Percentiles rank a stretch among this genome's conserved stretches.
These are phyloP conservation scores for Yamadazyma kanchanaburiensis DNA, from an alignment of 1,139 yeast species.

Conservation along the genomic window DNA sequence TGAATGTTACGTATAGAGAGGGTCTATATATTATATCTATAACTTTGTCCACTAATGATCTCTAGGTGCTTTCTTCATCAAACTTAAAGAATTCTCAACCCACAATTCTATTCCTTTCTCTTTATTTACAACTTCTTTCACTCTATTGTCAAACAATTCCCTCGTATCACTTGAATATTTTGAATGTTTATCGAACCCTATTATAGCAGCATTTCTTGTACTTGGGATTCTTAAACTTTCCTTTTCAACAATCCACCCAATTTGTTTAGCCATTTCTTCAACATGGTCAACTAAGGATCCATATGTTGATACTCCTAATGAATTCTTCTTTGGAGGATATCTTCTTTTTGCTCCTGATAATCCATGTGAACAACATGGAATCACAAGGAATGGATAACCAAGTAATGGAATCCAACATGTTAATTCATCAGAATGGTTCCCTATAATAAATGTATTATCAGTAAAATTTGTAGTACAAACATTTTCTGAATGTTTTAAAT, in stretches of 20 bases:
- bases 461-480: constrained; percentile 68
- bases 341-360: constrained; percentile 73
- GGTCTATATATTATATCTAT: not conserved
- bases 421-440: constrained; percentile 93
- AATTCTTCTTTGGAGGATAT: constrained; percentile 41
- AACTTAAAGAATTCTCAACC: constrained; percentile 73
- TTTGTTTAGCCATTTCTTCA: constrained; percentile 57
- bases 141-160: constrained; percentile 27
- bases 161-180: constrained; percentile 20
- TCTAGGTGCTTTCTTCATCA: constrained; percentile 53
- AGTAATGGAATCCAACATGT: constrained; percentile 94
- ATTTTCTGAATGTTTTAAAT: constrained; percentile 51
- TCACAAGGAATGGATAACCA: constrained; percentile 83
- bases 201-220: constrained; percentile 87
- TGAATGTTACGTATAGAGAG: too few relatives aligned
- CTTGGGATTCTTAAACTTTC: constrained; percentile 94
- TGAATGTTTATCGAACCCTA: constrained; percentile 47
- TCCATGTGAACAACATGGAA: constrained; percentile 94
- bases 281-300: constrained; percentile 86
- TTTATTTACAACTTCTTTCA: constrained; percentile 56
- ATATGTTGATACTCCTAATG: constrained; percentile 52
- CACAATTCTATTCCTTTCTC: constrained; percentile 93
- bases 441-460: constrained; percentile 73
- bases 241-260: constrained; percentile 83
- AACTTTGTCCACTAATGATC: too few relatives aligned